Percentiles rank a stretch among this genome's conserved stretches.
Evolutionary conservation across 345 rosid genomes (phyloP).

Genomic region (Eucalyptus marginata): DNA sequence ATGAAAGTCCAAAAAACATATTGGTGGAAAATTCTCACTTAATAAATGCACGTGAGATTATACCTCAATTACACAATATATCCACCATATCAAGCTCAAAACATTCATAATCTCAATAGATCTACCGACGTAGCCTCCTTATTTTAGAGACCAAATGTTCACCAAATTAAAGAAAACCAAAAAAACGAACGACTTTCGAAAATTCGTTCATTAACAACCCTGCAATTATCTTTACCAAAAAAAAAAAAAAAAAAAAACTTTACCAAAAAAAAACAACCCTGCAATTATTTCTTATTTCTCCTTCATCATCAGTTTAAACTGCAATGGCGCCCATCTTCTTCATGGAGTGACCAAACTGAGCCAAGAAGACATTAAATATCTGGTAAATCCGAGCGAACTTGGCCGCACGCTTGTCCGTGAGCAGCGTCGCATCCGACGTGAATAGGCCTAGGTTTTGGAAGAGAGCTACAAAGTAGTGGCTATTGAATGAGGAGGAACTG

Average conservation of each 20-base stretch:
- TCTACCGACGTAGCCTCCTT: neutral
- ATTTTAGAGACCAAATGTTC: neutral
- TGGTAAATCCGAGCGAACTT: neutral
- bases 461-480: slow-evolving; percentile 5
- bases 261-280: no score
- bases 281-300: slow-evolving; percentile 23
- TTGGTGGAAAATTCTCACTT: neutral
- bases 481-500: neutral
- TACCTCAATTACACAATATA: no score
- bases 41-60: no score
- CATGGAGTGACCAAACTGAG: slow-evolving; percentile 17
- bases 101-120: neutral
- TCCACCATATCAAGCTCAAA: no score
- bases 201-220: neutral
- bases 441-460: slow-evolving; percentile 7
- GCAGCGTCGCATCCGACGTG: slow-evolving; percentile 12
- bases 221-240: no score
- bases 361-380: neutral
- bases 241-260: no score
- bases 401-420: neutral
- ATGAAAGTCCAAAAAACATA: neutral
- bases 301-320: slow-evolving; percentile 5
- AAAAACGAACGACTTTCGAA: neutral
- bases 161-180: neutral
- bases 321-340: slow-evolving; percentile 11